These are phyloP conservation scores for Leccinum griseonigrum DNA, from an alignment of 1,284 basidiomycete genomes.

Conservation along the genomic window DNA sequence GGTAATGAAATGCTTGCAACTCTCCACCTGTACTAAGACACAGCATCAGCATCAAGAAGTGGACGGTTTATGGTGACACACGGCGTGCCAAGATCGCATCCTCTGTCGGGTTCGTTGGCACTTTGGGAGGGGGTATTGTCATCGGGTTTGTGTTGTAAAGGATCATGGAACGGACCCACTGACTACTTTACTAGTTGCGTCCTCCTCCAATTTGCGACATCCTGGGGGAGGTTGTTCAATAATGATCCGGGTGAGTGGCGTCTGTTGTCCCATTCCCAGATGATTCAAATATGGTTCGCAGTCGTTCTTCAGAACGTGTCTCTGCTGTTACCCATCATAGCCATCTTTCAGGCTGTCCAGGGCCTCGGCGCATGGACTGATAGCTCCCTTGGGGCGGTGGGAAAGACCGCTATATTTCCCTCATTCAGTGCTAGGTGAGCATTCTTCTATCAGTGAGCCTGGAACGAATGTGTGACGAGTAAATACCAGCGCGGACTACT, in stretches of 20 bases:
- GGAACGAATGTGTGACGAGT: constrained; percentile 3
- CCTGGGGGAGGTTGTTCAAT: constrained; percentile 28
- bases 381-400: constrained; percentile 19
- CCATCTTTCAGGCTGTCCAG: constrained; percentile 23
- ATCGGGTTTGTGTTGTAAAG: constrained; percentile 16
- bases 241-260: constrained; percentile 21
- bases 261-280: not conserved
- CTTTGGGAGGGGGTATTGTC: constrained; percentile 15
- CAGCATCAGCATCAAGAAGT: constrained; percentile 20
- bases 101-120: constrained; percentile 18
- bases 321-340: constrained; percentile 22
- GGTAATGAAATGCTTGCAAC: constrained; percentile 21
- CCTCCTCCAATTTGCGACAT: constrained; percentile 17
- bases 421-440: constrained; percentile 26
- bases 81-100: constrained; percentile 25
- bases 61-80: constrained; percentile 20
- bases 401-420: constrained; percentile 27
- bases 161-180: not conserved
- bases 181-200: constrained; percentile 14
- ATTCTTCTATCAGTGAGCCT: not conserved
- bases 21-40: not conserved
- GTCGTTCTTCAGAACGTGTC: constrained; percentile 21
- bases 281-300: not conserved
- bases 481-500: constrained; percentile 20
- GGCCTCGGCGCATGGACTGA: constrained; percentile 27